These are phyloP conservation scores for Sclerotinia borealis DNA, from an alignment of 2,329 filamentous ascomycete species.

Conservation along the genomic window DNA sequence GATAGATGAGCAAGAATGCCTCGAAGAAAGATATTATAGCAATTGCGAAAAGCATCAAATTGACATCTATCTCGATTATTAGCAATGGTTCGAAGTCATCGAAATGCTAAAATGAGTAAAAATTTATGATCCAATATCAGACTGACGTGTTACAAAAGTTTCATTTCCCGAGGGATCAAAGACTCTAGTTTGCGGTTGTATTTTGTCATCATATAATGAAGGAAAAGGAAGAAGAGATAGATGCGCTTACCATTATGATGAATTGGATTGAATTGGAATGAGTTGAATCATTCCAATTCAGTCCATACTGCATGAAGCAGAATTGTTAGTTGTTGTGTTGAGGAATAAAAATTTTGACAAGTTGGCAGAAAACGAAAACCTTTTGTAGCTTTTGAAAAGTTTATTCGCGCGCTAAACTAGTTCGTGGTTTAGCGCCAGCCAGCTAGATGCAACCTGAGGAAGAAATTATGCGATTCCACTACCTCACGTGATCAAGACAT, in stretches of 20 bases:
- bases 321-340: slow-evolving; percentile 14
- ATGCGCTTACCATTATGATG: slow-evolving; percentile 22
- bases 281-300: neutral
- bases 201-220: slow-evolving; percentile 67
- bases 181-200: slow-evolving; percentile 95
- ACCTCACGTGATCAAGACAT: neutral
- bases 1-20: neutral
- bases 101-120: neutral
- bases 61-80: slow-evolving; percentile 11
- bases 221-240: slow-evolving; percentile 17
- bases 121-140: slow-evolving; percentile 51
- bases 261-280: neutral
- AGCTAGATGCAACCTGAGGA: neutral
- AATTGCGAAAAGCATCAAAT: neutral
- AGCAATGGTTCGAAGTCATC: neutral
- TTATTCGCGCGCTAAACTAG: slow-evolving; percentile 5
- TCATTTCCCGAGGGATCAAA: slow-evolving; percentile 83
- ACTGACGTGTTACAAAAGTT: slow-evolving; percentile 90
- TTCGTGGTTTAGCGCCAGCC: neutral
- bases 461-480: too few species aligned
- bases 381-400: slow-evolving; percentile 12
- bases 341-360: neutral
- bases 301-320: slow-evolving; percentile 18
- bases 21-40: neutral
- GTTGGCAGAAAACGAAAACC: neutral